Percentiles rank a stretch among this genome's conserved stretches.
Evolutionary conservation across 768 basidiomycete genomes (phyloP).

Genomic region (Leccinellum rugosiceps): DNA sequence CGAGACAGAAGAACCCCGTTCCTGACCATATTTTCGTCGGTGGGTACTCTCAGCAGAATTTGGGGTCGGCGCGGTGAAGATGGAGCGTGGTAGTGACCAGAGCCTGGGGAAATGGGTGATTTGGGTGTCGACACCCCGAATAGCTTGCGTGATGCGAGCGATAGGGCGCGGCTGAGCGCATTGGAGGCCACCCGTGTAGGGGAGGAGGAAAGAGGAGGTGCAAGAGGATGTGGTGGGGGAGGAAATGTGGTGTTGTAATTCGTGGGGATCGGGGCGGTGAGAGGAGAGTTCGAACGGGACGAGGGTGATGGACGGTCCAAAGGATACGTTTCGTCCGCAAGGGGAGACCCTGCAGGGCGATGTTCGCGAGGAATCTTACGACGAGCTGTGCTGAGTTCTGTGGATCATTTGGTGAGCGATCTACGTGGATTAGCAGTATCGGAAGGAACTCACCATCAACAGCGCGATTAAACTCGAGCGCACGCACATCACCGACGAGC

Average conservation of each 20-base stretch:
- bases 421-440: not conserved
- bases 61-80: conserved; percentile 58
- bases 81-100: conserved; percentile 39
- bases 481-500: conserved; percentile 83
- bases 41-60: conserved; percentile 39
- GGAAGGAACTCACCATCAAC: conserved; percentile 70
- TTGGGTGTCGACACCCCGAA: conserved; percentile 54
- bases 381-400: conserved; percentile 65
- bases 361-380: conserved; percentile 59
- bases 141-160: conserved; percentile 75
- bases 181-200: conserved; percentile 68
- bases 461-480: conserved; percentile 88
- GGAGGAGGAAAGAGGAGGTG: conserved; percentile 61
- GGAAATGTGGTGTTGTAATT: conserved; percentile 57
- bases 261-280: conserved; percentile 21
- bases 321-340: conserved; percentile 41
- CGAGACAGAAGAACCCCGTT: conserved; percentile 29
- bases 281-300: conserved; percentile 22
- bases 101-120: conserved; percentile 36
- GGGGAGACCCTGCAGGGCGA: conserved; percentile 46
- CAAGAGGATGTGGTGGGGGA: conserved; percentile 50
- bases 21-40: conserved; percentile 36
- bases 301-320: conserved; percentile 34
- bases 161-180: conserved; percentile 76
- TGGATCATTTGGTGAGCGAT: conserved; percentile 10